Evolutionary conservation across 306 rosid species (phyloP).

Genomic region (Acmispon strigosus): DNA sequence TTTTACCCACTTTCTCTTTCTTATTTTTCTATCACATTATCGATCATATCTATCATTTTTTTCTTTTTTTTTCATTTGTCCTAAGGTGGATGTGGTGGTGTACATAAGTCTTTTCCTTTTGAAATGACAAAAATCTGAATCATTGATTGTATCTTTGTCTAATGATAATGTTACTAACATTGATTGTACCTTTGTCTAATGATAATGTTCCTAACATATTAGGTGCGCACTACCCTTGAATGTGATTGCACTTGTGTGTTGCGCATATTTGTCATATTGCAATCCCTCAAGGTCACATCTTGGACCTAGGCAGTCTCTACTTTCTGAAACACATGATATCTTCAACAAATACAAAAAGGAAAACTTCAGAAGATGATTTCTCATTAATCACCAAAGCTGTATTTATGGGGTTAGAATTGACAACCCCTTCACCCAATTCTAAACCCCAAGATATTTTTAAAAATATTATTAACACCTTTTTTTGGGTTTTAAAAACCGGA

Average conservation of each 20-base stretch:
- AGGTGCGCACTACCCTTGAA: neutral
- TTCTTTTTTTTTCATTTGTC: too few relatives aligned
- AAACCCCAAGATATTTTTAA: too few relatives aligned
- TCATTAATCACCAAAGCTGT: neutral
- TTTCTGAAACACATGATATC: neutral
- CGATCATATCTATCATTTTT: too few relatives aligned
- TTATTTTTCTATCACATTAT: too few relatives aligned
- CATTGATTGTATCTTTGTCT: neutral
- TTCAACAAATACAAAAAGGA: neutral
- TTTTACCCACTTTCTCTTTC: too few relatives aligned
- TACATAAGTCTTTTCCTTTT: too few relatives aligned
- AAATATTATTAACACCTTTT: too few relatives aligned
- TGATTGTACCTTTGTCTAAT: neutral
- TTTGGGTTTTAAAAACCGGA: too few relatives aligned
- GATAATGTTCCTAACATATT: neutral
- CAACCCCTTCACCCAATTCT: too few relatives aligned
- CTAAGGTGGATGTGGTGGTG: too few relatives aligned
- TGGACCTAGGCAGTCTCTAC: neutral
- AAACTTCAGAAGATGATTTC: neutral
- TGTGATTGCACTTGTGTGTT: neutral
- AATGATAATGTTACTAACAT: neutral
- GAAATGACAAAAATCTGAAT: neutral
- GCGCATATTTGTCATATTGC: neutral
- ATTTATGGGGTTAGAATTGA: too few relatives aligned
- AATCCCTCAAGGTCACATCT: neutral